Percentiles rank a stretch among this genome's conserved stretches.
These are phyloP conservation scores for slime mould (Dictyostelium discoideum) DNA, from an alignment of 78 protist species.

Conservation along the genomic window dicty_2.7 NC_007088.5:7292501-7293000, in stretches of 20 bases:
- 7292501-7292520: background rate
- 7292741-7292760: background rate
- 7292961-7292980: background rate
- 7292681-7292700: background rate
- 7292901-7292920: background rate
- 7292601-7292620: background rate
- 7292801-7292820: background rate
- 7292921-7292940: background rate
- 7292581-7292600: no score
- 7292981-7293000: background rate
- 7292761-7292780: background rate
- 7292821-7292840: background rate
- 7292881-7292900: background rate
- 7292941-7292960: background rate
- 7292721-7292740: background rate
- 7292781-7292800: background rate
- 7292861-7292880: background rate
- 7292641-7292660: background rate
- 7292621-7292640: background rate
- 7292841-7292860: background rate
- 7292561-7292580: background rate
- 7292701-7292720: background rate
- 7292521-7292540: background rate
- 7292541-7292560: background rate
- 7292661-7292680: background rate